These are phyloP conservation scores for Thinopyrum elongatum DNA, from an alignment of 176 grass and related monocot species.

Conservation along the genomic window DNA sequence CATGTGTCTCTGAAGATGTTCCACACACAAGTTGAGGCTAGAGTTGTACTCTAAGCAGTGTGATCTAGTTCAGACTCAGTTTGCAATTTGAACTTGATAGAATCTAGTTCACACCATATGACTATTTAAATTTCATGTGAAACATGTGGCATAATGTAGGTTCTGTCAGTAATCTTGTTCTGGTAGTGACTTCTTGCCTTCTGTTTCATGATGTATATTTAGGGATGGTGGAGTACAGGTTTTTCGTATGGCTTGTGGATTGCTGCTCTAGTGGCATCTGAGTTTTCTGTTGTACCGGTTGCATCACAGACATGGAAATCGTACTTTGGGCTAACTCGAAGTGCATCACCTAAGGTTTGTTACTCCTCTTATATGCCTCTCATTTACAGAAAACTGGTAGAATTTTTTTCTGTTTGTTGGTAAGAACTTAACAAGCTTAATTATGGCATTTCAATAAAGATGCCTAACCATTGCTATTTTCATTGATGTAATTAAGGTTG, in stretches of 20 bases:
- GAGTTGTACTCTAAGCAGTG: not conserved
- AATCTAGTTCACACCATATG: not conserved
- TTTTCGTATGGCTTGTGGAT: constrained; percentile 99
- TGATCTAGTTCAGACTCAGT: not conserved
- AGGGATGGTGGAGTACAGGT: constrained; percentile 90
- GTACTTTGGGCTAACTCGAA: constrained; percentile 61
- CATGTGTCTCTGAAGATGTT: constrained; percentile 1
- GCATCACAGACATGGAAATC: constrained; percentile 77
- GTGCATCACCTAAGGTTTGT: constrained; percentile 61
- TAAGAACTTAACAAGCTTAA: not conserved
- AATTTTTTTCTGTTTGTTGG: not conserved
- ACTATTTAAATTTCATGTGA: constrained; percentile 14
- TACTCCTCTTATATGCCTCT: constrained; percentile 1
- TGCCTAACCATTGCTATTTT: not conserved
- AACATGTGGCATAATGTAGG: not conserved
- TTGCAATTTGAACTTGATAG: not conserved
- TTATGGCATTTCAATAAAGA: not conserved
- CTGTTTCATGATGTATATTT: constrained; percentile 18
- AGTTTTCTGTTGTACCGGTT: constrained; percentile 78
- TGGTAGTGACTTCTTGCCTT: not conserved
- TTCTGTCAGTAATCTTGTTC: no score
- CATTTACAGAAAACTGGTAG: not conserved
- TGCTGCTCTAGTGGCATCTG: constrained; percentile 82
- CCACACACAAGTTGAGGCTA: constrained; percentile 2
- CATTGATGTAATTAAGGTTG: constrained; percentile 13